These are phyloP conservation scores for Solidago caesia DNA, from an alignment of 129 eudicot species.

Conservation along the genomic window DNA sequence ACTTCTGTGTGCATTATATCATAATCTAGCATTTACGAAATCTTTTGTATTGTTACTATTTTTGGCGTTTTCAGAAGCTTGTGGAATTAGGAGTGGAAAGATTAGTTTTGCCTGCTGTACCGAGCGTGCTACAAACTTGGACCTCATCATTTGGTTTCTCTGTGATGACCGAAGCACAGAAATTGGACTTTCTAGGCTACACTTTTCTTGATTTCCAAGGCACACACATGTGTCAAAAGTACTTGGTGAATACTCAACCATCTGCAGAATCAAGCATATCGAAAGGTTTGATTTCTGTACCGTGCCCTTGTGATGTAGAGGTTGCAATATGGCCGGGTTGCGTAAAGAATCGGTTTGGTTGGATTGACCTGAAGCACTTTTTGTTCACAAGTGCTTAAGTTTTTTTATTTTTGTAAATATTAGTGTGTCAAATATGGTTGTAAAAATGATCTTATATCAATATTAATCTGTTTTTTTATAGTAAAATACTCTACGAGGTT, in stretches of 20 bases:
- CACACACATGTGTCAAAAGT: constrained; percentile 82
- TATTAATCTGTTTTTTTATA: neutral
- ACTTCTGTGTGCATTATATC: neutral
- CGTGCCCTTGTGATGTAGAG: neutral
- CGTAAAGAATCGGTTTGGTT: neutral
- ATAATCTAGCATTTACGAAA: neutral
- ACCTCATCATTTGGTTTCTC: constrained; percentile 38
- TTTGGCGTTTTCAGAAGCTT: constrained; percentile 25
- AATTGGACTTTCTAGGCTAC: constrained; percentile 54
- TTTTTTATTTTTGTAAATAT: neutral
- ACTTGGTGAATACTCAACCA: constrained; percentile 28
- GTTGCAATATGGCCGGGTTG: neutral
- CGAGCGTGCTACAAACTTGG: constrained; percentile 43
- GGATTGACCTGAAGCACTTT: neutral
- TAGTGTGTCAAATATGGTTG: neutral
- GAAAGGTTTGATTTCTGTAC: constrained; percentile 36
- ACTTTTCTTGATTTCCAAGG: constrained; percentile 90
- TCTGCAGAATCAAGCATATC: constrained; percentile 33
- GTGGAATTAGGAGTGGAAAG: constrained; percentile 42
- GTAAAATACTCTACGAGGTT: neutral
- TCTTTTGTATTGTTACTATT: neutral
- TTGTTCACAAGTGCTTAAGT: too few species aligned
- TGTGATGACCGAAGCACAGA: constrained; percentile 50
- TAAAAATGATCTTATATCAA: neutral
- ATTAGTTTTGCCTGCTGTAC: constrained; percentile 43